phyloP scores from a whole-genome alignment of 108 stramenopile genomes.

The Conticribra guillardii region DNA sequence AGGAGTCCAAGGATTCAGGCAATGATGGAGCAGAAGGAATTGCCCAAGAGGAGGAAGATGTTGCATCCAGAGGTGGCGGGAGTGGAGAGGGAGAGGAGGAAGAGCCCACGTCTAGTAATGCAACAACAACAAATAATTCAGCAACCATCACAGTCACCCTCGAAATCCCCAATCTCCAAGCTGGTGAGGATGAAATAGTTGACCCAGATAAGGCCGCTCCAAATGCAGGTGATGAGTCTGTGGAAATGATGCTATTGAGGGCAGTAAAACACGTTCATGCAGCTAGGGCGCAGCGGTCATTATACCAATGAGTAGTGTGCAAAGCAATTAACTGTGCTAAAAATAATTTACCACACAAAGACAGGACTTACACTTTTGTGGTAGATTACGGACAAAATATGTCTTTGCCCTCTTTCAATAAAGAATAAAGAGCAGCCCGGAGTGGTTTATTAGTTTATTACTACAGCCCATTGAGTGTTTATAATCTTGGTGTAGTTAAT shows the following conservation, averaged over 20 bases:
- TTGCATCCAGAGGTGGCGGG: no score
- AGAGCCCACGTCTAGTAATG: no score
- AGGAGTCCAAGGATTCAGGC: not conserved
- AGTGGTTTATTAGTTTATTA: not conserved
- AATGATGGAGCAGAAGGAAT: no score
- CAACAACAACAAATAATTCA: no score
- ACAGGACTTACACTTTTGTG: conserved; percentile 2
- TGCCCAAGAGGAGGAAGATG: no score
- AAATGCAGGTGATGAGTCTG: not conserved
- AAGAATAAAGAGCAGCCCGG: conserved; percentile 12
- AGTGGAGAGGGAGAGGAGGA: no score
- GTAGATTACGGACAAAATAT: conserved; percentile 23
- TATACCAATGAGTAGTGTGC: not conserved
- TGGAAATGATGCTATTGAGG: not conserved
- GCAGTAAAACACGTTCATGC: not conserved
- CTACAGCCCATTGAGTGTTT: not conserved
- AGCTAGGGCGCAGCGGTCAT: conserved; percentile 2
- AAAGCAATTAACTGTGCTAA: not conserved
- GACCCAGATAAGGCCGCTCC: not conserved
- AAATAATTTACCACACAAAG: conserved; percentile 4
- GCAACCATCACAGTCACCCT: no score
- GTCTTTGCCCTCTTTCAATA: not conserved
- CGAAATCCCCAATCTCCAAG: no score
- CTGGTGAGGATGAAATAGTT: not conserved
- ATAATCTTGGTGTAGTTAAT: not conserved